phyloP scores from a whole-genome alignment of 441 rosid genomes.

The Pelargonium citronellum region DNA sequence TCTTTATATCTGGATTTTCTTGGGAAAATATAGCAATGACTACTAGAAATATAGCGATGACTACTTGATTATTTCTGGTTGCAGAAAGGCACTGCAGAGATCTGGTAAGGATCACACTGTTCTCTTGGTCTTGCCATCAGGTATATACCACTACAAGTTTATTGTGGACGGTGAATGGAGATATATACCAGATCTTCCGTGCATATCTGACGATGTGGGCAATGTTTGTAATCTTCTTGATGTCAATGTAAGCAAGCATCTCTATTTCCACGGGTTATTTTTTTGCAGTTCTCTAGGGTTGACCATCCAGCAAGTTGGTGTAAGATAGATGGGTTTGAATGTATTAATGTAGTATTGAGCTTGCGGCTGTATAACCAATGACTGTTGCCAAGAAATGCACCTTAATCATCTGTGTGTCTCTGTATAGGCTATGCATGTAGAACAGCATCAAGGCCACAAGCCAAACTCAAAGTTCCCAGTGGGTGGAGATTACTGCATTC shows the following conservation, averaged over 20 bases:
- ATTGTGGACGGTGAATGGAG: slow-evolving; percentile 82
- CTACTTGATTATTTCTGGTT: slow-evolving; percentile 15
- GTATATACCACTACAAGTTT: slow-evolving; percentile 77
- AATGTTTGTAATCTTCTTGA: slow-evolving; percentile 69
- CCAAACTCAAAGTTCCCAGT: too few species aligned
- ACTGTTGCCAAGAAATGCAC: too few species aligned
- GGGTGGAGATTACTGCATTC: too few species aligned
- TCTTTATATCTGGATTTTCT: not conserved
- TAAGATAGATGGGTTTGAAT: too few species aligned
- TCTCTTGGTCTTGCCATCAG: slow-evolving; percentile 69
- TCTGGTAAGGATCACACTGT: slow-evolving; percentile 73
- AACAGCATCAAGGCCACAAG: too few species aligned
- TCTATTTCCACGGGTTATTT: not conserved
- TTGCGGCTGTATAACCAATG: too few species aligned
- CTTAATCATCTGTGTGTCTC: too few species aligned
- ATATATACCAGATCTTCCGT: slow-evolving; percentile 72
- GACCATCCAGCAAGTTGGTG: not conserved
- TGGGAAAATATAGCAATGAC: not conserved
- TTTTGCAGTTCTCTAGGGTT: not conserved
- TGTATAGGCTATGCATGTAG: too few species aligned
- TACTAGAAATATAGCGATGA: too few species aligned
- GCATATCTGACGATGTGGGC: slow-evolving; percentile 57
- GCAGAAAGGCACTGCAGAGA: slow-evolving; percentile 74
- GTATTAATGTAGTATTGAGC: too few species aligned
- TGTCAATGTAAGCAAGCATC: slow-evolving; percentile 55